Conservation (phyloP, 2,329 filamentous ascomycete genomes). For the Emericellopsis atlantica region DNA sequence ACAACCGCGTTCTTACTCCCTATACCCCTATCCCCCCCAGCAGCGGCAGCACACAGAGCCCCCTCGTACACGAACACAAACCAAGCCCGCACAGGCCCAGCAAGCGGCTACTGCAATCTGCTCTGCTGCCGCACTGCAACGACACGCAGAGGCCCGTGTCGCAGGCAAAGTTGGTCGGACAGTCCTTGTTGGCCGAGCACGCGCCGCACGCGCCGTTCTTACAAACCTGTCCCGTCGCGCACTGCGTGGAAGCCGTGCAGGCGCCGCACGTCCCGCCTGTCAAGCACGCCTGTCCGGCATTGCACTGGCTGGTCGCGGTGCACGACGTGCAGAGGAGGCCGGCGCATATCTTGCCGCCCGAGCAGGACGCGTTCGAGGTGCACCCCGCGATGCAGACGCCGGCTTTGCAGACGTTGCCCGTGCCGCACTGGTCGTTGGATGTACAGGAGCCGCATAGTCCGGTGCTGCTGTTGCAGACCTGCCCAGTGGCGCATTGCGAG, state of each 20-base stretch:
- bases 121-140: background rate
- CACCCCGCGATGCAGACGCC: slow-evolving; percentile 6
- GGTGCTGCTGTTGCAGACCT: slow-evolving; percentile 1
- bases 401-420: slow-evolving; percentile 16
- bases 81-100: background rate
- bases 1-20: too few relatives aligned
- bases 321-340: slow-evolving; percentile 2
- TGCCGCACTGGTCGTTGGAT: background rate
- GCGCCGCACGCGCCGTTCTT: background rate
- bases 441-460: slow-evolving; percentile 5
- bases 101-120: background rate
- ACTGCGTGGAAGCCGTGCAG: slow-evolving; percentile 1
- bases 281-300: background rate
- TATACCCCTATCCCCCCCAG: too few relatives aligned
- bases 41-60: background rate
- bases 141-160: background rate
- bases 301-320: slow-evolving; percentile 4
- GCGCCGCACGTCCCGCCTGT: background rate
- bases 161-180: slow-evolving; percentile 1
- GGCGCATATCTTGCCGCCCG: slow-evolving; percentile 2
- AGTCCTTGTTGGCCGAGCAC: slow-evolving; percentile 2
- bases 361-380: too few relatives aligned
- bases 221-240: slow-evolving; percentile 5
- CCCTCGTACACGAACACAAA: background rate
- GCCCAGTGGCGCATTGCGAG: slow-evolving; percentile 3